Conservation (phyloP, 2,329 filamentous ascomycete genomes). For the Alternaria atra region DNA sequence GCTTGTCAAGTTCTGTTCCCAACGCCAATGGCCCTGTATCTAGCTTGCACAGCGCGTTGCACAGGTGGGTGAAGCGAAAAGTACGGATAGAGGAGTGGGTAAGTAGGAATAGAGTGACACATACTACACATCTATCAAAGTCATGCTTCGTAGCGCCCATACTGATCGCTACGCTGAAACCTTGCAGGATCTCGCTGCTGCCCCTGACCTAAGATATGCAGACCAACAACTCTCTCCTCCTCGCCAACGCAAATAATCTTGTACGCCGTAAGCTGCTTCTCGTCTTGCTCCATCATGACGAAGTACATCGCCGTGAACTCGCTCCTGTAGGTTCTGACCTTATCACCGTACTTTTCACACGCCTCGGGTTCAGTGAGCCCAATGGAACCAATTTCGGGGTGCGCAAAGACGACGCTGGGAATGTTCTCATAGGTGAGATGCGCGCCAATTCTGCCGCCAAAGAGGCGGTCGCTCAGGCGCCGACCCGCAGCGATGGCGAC, state of each 20-base stretch:
- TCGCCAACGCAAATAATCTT: constrained; percentile 80
- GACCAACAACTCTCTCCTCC: constrained; percentile 83
- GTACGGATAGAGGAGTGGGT: constrained; percentile 12
- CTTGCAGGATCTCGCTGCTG: constrained; percentile 73
- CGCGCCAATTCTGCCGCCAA: constrained; percentile 70
- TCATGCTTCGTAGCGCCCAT: constrained; percentile 65
- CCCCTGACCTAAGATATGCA: constrained; percentile 83
- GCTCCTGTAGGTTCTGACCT: constrained; percentile 82
- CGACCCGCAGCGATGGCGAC: constrained; percentile 89
- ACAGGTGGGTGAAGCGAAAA: constrained; percentile 8
- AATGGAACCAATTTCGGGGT: constrained; percentile 83
- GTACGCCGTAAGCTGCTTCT: constrained; percentile 82
- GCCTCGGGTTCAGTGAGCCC: constrained; percentile 84
- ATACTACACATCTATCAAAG: constrained; percentile 52
- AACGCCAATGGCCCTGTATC: no score
- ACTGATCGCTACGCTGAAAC: constrained; percentile 71
- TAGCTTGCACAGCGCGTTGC: no score
- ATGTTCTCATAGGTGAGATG: constrained; percentile 80
- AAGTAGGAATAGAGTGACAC: no score
- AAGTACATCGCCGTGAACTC: constrained; percentile 89
- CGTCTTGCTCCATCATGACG: constrained; percentile 81
- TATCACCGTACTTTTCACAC: constrained; percentile 74
- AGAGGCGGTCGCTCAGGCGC: constrained; percentile 79
- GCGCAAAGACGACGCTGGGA: constrained; percentile 85
- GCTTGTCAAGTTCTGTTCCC: no score